Conservation (phyloP, 208 protist genomes). For the Leishmania turanica region DNA sequence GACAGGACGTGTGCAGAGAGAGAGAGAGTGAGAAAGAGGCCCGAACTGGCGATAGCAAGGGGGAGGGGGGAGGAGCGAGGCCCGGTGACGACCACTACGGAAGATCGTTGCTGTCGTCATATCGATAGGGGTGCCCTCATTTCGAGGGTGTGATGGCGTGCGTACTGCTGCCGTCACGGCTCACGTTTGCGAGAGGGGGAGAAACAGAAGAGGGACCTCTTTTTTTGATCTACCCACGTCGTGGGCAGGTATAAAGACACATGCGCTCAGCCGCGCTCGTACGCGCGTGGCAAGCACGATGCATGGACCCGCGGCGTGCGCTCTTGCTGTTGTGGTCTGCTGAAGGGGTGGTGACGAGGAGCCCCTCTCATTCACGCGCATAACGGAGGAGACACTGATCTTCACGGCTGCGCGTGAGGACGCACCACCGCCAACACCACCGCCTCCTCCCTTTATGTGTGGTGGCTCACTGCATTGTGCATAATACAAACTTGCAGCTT, state of each 20-base stretch:
- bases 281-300: not conserved
- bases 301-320: too few relatives aligned
- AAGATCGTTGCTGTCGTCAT: not conserved
- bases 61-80: not conserved
- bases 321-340: not conserved
- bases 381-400: not conserved
- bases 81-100: not conserved
- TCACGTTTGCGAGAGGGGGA: not conserved
- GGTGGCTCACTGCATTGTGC: not conserved
- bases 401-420: not conserved
- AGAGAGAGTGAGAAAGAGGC: not conserved
- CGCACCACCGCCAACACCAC: not conserved
- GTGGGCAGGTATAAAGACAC: not conserved
- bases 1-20: not conserved
- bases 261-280: not conserved
- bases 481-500: not conserved
- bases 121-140: not conserved
- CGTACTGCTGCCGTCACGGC: not conserved
- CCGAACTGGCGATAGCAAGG: not conserved
- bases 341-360: not conserved
- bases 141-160: not conserved
- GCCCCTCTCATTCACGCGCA: not conserved
- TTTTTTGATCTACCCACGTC: not conserved
- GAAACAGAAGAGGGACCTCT: not conserved
- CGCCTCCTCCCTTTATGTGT: not conserved